Evolutionary conservation across 2,329 filamentous ascomycete genomes (phyloP), one percentile per base, ranked within the genome.

Genomic region (Fusarium luffae): DNA sequence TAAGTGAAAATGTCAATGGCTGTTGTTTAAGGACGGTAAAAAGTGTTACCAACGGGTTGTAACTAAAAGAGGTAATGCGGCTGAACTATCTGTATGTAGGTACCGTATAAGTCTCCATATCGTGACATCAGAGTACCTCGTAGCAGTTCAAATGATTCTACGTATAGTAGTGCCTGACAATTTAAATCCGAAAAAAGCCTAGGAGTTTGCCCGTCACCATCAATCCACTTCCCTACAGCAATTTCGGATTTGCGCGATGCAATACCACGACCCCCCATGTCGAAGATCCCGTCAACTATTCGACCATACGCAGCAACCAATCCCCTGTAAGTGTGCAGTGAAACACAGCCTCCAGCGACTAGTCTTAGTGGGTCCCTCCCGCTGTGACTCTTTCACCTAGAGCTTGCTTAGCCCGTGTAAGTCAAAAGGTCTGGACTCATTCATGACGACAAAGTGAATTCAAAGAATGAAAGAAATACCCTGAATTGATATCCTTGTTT

Each of bases 221-320:
- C 32, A 14, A 23, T 16, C 25, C 10, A 16, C 14, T 50, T n/a
- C 34, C 34, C 43, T 27, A 46, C 59, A 54, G 43, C 12, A 12
- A 12, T 34, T 34, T 54, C 64, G 64, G 57, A 21, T 43, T 63
- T 67, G 37, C 57, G 58, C 64, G 63, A 67, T 63, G 51, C 63
- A 54, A 37, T 37, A 37, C 34, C 18, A 37, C 34, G 34, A 37
- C 34, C 34, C 34, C 34, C 40, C 8, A 28, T 25, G n/a, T 34
- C 40, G 37, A 52, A 14, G 46, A 30, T 23, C 27, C 27, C 27
- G 11, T 28, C 16, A 25, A 46, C 30, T 34, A 28, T 18, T 46
- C 14, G 44, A 27, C n/a, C 19, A 18, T 43, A 40, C 55, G 44
- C 21, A 21, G 14, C 28, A 52, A 6, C 63, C 63, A 66, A 66